Evolutionary conservation across 2,329 filamentous ascomycete species (phyloP).

Genomic region (Colletotrichum gigasporum): DNA sequence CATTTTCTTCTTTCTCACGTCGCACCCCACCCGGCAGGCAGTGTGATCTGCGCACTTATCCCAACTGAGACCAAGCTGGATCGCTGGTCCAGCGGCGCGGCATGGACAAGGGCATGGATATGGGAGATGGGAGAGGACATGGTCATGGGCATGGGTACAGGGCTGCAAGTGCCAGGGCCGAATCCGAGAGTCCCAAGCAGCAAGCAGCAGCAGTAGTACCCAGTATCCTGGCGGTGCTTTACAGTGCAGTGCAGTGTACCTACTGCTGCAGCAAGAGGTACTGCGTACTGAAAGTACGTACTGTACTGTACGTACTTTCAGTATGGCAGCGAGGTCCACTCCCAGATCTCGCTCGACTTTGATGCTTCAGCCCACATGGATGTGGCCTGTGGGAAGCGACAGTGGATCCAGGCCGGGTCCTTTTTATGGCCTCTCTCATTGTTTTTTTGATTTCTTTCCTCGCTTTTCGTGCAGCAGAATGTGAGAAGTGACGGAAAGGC

Average conservation of each 20-base stretch:
- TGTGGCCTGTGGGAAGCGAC: slow-evolving; percentile 5
- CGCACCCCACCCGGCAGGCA: slow-evolving; percentile 20
- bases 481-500: slow-evolving; percentile 19
- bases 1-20: neutral
- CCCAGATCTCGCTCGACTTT: slow-evolving; percentile 5
- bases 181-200: slow-evolving; percentile 3
- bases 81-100: slow-evolving; percentile 20
- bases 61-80: slow-evolving; percentile 25
- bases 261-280: too few species aligned
- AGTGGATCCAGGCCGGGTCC: neutral
- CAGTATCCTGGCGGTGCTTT: slow-evolving; percentile 8
- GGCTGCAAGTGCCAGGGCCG: slow-evolving; percentile 7
- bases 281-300: too few species aligned
- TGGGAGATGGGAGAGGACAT: too few species aligned
- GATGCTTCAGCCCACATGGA: slow-evolving; percentile 6
- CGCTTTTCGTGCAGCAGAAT: slow-evolving; percentile 6
- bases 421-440: slow-evolving; percentile 3
- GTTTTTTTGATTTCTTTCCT: slow-evolving; percentile 12
- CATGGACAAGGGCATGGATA: too few species aligned
- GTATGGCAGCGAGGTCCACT: neutral
- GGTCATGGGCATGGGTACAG: too few species aligned
- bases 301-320: too few species aligned
- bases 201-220: neutral
- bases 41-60: slow-evolving; percentile 29
- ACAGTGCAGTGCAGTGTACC: neutral